Evolutionary conservation across 106 monocot species (phyloP).

Genomic region (Dendrobium chrysotoxum): DNA sequence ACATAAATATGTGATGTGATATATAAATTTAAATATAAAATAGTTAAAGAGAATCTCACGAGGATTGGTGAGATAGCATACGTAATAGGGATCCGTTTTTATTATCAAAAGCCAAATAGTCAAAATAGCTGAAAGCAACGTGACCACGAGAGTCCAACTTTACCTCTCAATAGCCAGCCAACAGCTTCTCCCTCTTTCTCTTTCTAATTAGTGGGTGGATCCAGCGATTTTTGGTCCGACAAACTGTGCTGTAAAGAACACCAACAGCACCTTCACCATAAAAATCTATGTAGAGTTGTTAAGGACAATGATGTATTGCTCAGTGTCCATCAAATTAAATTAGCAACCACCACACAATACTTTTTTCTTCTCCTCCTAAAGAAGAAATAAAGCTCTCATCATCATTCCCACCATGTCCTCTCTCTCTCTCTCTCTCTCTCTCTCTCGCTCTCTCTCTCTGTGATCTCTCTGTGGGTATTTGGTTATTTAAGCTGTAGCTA

Average conservation of each 20-base stretch:
- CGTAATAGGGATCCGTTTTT: too few relatives aligned
- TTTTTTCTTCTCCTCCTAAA: neutral
- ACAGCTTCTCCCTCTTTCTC: neutral
- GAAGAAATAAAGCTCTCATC: neutral
- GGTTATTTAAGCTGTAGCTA: too few relatives aligned
- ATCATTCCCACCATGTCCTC: neutral
- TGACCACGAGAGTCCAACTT: too few relatives aligned
- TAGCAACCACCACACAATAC: neutral
- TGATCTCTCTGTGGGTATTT: too few relatives aligned
- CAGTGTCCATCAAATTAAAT: neutral
- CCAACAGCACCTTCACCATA: neutral
- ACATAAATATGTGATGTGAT: too few relatives aligned
- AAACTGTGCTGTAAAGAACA: slow-evolving; percentile 8
- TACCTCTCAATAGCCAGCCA: too few relatives aligned
- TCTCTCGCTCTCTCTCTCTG: neutral
- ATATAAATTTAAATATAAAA: too few relatives aligned
- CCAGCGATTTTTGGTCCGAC: neutral
- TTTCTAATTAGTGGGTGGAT: neutral
- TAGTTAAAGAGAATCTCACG: too few relatives aligned
- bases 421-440: neutral
- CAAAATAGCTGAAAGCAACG: too few relatives aligned
- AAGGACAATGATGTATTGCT: slow-evolving; percentile 1
- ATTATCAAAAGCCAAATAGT: too few relatives aligned
- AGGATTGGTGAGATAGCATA: too few relatives aligned
- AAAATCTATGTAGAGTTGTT: neutral